These are phyloP conservation scores for Fomitopsis palustris DNA, from an alignment of 1,284 basidiomycete genomes.

Conservation along the genomic window DNA sequence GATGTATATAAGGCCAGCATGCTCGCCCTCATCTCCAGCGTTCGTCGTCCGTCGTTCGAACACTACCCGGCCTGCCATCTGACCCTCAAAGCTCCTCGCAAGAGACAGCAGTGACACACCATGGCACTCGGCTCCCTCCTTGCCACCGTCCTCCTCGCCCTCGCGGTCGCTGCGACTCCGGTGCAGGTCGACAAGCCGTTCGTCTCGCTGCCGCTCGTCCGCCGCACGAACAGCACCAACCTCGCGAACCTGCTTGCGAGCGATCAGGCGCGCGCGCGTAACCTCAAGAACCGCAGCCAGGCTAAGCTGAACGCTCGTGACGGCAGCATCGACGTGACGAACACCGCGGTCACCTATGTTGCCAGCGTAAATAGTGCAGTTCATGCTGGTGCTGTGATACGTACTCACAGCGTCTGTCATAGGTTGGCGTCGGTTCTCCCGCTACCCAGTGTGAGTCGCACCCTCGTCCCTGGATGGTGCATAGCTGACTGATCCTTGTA, in stretches of 20 bases:
- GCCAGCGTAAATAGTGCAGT: constrained; percentile 19
- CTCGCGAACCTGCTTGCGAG: constrained; percentile 18
- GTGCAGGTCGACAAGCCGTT: constrained; percentile 19
- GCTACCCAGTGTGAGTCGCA: constrained; percentile 29
- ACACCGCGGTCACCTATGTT: constrained; percentile 32
- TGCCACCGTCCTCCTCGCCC: constrained; percentile 15
- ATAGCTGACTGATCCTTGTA: neutral
- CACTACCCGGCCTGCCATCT: constrained; percentile 1
- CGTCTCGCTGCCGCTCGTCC: constrained; percentile 24
- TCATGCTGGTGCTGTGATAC: too few species aligned
- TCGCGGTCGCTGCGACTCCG: constrained; percentile 21
- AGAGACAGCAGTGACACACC: neutral
- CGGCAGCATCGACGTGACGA: constrained; percentile 35
- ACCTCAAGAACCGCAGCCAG: constrained; percentile 17
- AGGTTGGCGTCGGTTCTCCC: constrained; percentile 33
- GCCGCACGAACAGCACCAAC: constrained; percentile 26
- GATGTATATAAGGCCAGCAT: neutral
- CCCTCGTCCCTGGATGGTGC: neutral
- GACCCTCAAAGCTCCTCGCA: neutral
- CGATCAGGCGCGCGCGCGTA: constrained; percentile 23
- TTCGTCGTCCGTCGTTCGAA: constrained; percentile 1
- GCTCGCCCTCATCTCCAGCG: neutral
- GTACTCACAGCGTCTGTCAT: neutral
- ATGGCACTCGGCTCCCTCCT: constrained; percentile 16
- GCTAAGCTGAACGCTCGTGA: constrained; percentile 11